phyloP scores from a whole-genome alignment of 2,329 filamentous ascomycete genomes.

The Boeremia lycopersici region DNA sequence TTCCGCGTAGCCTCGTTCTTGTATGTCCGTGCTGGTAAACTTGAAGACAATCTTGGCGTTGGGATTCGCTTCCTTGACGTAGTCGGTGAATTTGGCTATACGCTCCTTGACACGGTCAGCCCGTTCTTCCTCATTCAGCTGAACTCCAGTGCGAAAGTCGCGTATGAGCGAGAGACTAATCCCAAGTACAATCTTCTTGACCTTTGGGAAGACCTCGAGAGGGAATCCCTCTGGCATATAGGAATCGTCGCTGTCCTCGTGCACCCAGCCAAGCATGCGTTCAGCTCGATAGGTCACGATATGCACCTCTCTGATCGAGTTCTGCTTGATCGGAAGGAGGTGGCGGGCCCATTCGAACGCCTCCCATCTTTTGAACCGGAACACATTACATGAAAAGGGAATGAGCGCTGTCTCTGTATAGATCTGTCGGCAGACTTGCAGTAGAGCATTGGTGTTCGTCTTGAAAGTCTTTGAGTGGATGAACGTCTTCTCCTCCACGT shows the following conservation, averaged over 20 bases:
- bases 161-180: neutral
- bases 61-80: neutral
- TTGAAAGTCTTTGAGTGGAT: neutral
- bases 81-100: neutral
- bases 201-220: neutral
- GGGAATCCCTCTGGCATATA: neutral
- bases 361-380: neutral
- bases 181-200: neutral
- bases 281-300: neutral
- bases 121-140: neutral
- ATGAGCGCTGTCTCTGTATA: constrained; percentile 16
- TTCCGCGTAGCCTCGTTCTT: neutral
- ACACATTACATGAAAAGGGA: neutral
- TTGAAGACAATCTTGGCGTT: neutral
- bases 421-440: constrained; percentile 13
- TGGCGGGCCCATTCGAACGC: neutral
- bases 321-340: neutral
- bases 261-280: neutral
- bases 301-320: neutral
- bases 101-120: neutral
- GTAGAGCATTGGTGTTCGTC: neutral
- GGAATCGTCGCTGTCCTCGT: neutral
- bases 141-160: neutral
- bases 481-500: neutral
- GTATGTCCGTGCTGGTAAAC: neutral